Evolutionary conservation across 164 flowering plant species (phyloP).

Genomic region (Echeveria elegans): DNA sequence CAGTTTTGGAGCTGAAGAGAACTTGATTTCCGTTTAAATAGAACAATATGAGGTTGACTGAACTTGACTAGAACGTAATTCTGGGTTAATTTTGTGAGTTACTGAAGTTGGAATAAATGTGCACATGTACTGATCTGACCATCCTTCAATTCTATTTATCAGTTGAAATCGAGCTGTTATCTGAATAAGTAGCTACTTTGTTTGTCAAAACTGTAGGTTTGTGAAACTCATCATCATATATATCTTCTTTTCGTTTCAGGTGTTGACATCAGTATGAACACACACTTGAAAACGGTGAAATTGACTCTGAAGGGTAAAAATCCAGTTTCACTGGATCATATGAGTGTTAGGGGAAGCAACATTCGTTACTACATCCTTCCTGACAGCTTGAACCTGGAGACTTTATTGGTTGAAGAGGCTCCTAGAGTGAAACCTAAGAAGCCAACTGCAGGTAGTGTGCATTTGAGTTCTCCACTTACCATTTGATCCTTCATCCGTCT

Average conservation of each 20-base stretch:
- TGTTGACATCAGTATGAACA: constrained; percentile 92
- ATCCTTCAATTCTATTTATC: too few relatives aligned
- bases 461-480: not conserved
- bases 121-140: too few relatives aligned
- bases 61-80: not conserved
- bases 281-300: constrained; percentile 83
- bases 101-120: too few relatives aligned
- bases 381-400: constrained; percentile 87
- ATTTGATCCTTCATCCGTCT: not conserved
- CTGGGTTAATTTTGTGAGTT: too few relatives aligned
- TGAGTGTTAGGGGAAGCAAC: constrained; percentile 88
- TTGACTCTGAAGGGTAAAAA: constrained; percentile 80
- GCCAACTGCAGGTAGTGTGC: constrained; percentile 65
- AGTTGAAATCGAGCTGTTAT: too few relatives aligned
- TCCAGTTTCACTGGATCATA: constrained; percentile 76
- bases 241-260: constrained; percentile 29
- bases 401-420: constrained; percentile 78
- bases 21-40: not conserved
- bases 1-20: not conserved
- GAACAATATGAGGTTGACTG: not conserved
- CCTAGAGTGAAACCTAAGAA: constrained; percentile 93
- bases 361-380: constrained; percentile 85
- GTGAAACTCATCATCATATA: not conserved
- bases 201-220: not conserved
- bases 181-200: too few relatives aligned